Conservation (phyloP, 2,329 filamentous ascomycete genomes). For the Fusarium coicis region DNA sequence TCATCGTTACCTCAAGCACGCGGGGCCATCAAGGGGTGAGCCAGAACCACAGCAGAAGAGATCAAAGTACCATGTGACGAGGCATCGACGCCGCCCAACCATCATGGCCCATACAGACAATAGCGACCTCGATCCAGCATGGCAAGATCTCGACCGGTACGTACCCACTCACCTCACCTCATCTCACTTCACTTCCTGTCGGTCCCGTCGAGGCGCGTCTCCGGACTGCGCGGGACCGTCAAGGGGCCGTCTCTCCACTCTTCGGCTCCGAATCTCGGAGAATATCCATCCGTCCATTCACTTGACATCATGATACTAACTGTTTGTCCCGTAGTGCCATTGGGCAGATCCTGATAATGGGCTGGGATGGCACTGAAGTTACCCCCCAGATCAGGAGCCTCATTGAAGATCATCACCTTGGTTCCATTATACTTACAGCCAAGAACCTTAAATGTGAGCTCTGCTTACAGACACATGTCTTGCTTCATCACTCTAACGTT, state of each 20-base stretch:
- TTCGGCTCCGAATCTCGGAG: constrained; percentile 34
- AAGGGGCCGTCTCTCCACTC: constrained; percentile 31
- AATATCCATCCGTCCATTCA: neutral
- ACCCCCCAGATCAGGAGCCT: constrained; percentile 84
- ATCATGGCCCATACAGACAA: constrained; percentile 52
- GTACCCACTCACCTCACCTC: constrained; percentile 46
- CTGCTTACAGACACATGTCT: neutral
- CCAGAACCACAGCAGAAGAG: constrained; percentile 29
- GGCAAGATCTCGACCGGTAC: constrained; percentile 82
- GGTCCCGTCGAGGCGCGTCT: constrained; percentile 5
- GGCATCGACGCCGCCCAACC: constrained; percentile 41
- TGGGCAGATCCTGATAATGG: constrained; percentile 84
- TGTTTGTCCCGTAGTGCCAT: constrained; percentile 65
- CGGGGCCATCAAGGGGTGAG: constrained; percentile 36
- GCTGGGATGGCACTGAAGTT: constrained; percentile 85
- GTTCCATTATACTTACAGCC: constrained; percentile 84
- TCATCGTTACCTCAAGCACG: constrained; percentile 47
- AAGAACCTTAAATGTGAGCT: constrained; percentile 84
- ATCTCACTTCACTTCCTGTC: constrained; percentile 2
- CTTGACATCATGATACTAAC: constrained; percentile 33
- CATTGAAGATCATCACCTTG: constrained; percentile 87
- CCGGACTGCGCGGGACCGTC: constrained; percentile 1
- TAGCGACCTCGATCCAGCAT: constrained; percentile 67
- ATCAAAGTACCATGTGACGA: constrained; percentile 43
- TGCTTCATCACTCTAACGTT: constrained; percentile 43